Percentiles rank a stretch among this genome's conserved stretches.
phyloP scores from a whole-genome alignment of 805 yeast genomes.

The Ogataea nakhonphanomensis region DNA sequence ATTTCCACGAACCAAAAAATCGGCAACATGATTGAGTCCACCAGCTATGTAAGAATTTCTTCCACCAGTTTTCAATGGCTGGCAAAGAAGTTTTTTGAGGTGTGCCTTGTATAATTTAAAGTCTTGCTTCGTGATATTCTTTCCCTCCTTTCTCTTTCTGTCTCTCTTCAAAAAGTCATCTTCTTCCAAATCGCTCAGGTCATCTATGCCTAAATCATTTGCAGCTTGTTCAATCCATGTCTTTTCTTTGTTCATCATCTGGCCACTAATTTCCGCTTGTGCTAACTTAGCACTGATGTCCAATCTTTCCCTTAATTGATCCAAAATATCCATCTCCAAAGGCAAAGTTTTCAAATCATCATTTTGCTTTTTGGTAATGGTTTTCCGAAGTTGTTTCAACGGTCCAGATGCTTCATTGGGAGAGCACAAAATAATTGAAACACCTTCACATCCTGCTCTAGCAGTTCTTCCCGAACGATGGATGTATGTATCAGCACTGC shows the following conservation, averaged over 20 bases:
- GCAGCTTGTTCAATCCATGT: conserved; percentile 89
- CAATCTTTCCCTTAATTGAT: conserved; percentile 68
- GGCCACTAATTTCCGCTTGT: conserved; percentile 60
- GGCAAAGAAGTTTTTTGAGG: conserved; percentile 47
- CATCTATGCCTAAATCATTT: conserved; percentile 83
- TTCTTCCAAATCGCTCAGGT: conserved; percentile 63
- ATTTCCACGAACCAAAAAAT: conserved; percentile 61
- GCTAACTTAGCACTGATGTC: conserved; percentile 70
- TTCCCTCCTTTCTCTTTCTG: conserved; percentile 51
- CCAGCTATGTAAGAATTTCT: conserved; percentile 77
- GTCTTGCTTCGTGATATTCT: conserved; percentile 51
- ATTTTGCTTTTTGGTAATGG: conserved; percentile 38
- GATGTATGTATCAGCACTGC: conserved; percentile 90
- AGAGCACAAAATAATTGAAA: conserved; percentile 88
- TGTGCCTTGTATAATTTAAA: conserved; percentile 45
- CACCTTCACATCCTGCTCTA: conserved; percentile 91
- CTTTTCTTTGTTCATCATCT: conserved; percentile 57
- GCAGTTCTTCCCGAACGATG: conserved; percentile 99
- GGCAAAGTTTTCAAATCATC: conserved; percentile 66
- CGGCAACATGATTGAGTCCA: conserved; percentile 76
- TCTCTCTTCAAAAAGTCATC: conserved; percentile 65
- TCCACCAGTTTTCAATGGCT: conserved; percentile 57
- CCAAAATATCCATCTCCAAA: conserved; percentile 68
- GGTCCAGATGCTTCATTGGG: conserved; percentile 94
- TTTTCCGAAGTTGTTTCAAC: conserved; percentile 65